A percentile compares a stretch with the other conserved stretches of the same genome.
phyloP scores from a whole-genome alignment of 306 rosid species.

The Rosa lucieae region DNA sequence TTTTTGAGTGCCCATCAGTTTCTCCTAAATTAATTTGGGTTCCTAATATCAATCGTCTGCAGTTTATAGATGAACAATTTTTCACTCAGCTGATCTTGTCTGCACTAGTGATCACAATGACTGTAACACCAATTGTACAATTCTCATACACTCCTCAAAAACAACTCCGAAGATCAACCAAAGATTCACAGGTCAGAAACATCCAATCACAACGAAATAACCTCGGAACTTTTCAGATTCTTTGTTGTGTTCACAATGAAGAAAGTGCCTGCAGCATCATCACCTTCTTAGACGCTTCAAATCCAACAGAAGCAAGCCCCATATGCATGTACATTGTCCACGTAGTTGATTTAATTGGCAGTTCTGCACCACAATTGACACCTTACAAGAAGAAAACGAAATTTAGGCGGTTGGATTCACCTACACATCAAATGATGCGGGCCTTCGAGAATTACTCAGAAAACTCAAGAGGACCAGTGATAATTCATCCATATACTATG shows the following conservation, averaged over 20 bases:
- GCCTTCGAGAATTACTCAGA: slow-evolving; percentile 52
- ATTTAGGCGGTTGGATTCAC: slow-evolving; percentile 8
- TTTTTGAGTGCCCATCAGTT: neutral
- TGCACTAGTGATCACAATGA: neutral
- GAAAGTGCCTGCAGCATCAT: slow-evolving; percentile 48
- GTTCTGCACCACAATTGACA: slow-evolving; percentile 47
- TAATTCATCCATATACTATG: slow-evolving; percentile 34
- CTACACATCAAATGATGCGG: slow-evolving; percentile 39
- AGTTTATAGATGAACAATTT: neutral
- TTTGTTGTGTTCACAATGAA: slow-evolving; percentile 47
- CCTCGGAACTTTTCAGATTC: slow-evolving; percentile 14
- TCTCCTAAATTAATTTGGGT: neutral
- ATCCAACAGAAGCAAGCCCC: slow-evolving; percentile 41
- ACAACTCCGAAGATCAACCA: neutral
- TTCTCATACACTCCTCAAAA: slow-evolving; percentile 47
- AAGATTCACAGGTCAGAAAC: neutral
- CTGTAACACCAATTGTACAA: slow-evolving; percentile 34
- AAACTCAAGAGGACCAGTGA: slow-evolving; percentile 35
- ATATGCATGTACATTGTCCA: slow-evolving; percentile 23
- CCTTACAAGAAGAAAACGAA: slow-evolving; percentile 31
- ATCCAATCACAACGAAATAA: neutral
- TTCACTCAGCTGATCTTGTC: neutral
- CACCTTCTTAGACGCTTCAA: slow-evolving; percentile 57
- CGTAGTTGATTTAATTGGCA: slow-evolving; percentile 61
- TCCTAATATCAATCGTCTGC: neutral